These are phyloP conservation scores for Aethionema arabicum DNA, from an alignment of 345 rosid genomes.

Conservation along the genomic window DNA sequence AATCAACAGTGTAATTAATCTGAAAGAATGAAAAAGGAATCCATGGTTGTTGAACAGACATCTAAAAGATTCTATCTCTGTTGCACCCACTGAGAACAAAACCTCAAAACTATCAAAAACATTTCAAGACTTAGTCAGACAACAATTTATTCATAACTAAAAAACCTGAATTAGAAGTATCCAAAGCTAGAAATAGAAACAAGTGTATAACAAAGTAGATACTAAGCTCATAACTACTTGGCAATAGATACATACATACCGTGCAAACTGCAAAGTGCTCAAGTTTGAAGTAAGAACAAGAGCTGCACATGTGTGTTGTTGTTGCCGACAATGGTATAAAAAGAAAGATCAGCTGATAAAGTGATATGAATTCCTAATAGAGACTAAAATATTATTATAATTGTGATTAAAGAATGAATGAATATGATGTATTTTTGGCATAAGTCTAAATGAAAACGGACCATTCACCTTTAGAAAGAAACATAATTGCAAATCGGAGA, in stretches of 20 bases:
- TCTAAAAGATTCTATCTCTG: conserved; percentile 41
- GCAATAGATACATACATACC: conserved; percentile 18
- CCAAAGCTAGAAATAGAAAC: conserved; percentile 19
- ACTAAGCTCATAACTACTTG: too few species aligned
- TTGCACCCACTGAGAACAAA: conserved; percentile 34
- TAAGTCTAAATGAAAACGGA: conserved; percentile 34
- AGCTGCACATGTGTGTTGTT: background rate
- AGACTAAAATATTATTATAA: conserved; percentile 13
- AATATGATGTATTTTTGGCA: conserved; percentile 7
- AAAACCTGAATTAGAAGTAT: conserved; percentile 8
- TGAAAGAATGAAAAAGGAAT: conserved; percentile 24
- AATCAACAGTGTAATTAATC: conserved; percentile 25
- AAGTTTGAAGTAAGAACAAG: conserved; percentile 20
- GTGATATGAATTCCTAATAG: background rate
- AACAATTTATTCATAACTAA: background rate
- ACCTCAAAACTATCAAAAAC: conserved; percentile 18
- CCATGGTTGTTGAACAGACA: conserved; percentile 57
- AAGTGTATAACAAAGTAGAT: conserved; percentile 18
- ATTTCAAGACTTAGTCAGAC: conserved; percentile 23
- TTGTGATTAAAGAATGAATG: conserved; percentile 30
- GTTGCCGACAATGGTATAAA: conserved; percentile 31
- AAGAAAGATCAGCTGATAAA: conserved; percentile 30
- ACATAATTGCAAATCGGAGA: conserved; percentile 54
- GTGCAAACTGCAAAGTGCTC: conserved; percentile 21
- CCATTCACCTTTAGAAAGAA: conserved; percentile 63